These are phyloP conservation scores for Ammopiptanthus mongolicus DNA, from an alignment of 306 rosid genomes.

Conservation along the genomic window DNA sequence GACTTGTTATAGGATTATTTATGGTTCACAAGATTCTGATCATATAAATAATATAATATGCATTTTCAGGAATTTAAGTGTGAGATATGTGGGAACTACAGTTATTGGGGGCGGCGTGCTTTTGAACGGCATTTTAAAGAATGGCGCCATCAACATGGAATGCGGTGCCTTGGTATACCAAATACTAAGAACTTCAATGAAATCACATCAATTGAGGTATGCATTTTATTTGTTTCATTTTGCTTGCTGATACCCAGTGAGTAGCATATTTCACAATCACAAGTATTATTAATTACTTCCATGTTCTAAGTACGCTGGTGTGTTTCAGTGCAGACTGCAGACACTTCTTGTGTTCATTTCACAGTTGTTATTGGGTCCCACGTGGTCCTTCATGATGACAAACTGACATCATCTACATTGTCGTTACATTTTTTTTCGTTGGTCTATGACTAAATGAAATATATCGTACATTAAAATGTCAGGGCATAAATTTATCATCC, in stretches of 20 bases:
- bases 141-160: conserved; percentile 99
- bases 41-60: conserved; percentile 13
- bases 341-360: not conserved
- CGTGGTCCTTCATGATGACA: not conserved
- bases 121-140: conserved; percentile 96
- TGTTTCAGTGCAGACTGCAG: not conserved
- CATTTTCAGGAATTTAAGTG: conserved; percentile 89
- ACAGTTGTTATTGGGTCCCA: not conserved
- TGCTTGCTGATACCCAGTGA: not conserved
- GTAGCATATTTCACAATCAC: not conserved
- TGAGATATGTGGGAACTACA: conserved; percentile 97
- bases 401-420: not conserved
- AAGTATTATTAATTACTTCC: not conserved
- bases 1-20: not conserved
- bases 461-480: not conserved
- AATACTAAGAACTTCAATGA: conserved; percentile 97
- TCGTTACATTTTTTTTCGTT: not conserved
- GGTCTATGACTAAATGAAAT: not conserved
- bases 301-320: not conserved
- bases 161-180: conserved; percentile 99
- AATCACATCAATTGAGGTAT: conserved; percentile 93
- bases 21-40: conserved; percentile 9
- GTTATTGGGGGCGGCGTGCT: conserved; percentile 99
- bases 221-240: not conserved
- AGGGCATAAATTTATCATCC: not conserved